A percentile compares a stretch with the other conserved stretches of the same genome.
These are phyloP conservation scores for Tricholoma flavovirens DNA, from an alignment of 768 basidiomycete genomes.

Conservation along the genomic window DNA sequence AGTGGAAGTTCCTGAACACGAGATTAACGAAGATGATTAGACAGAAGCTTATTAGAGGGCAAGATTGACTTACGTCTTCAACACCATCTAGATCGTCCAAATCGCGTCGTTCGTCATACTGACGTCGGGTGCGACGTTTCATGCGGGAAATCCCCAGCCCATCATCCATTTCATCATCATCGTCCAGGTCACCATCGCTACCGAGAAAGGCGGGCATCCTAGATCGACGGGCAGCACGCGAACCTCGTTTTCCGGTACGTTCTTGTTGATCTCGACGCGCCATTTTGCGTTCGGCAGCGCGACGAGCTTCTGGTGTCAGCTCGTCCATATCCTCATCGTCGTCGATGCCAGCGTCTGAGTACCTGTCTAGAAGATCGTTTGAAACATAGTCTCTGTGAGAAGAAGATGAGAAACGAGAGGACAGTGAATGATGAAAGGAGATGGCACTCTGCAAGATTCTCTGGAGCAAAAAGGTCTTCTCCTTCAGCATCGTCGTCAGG, in stretches of 20 bases:
- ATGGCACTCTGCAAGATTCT: conserved; percentile 63
- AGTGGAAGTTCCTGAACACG: conserved; percentile 76
- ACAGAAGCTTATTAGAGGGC: not conserved
- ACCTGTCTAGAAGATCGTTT: conserved; percentile 78
- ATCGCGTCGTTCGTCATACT: conserved; percentile 91
- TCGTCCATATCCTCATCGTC: conserved; percentile 71
- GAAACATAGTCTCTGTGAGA: conserved; percentile 72
- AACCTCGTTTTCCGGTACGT: conserved; percentile 58
- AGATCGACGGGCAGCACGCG: conserved; percentile 70
- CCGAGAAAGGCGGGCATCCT: conserved; percentile 86
- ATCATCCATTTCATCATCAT: conserved; percentile 65
- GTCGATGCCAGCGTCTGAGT: conserved; percentile 83
- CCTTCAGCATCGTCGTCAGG: conserved; percentile 67
- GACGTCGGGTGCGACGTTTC: conserved; percentile 77
- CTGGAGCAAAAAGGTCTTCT: conserved; percentile 82
- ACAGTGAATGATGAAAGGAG: conserved; percentile 1
- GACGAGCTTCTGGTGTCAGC: conserved; percentile 62
- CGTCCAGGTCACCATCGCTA: conserved; percentile 75
- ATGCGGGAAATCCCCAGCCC: conserved; percentile 65
- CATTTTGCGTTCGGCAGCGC: conserved; percentile 85
- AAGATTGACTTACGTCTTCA: conserved; percentile 62
- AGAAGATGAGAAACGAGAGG: conserved; percentile 8
- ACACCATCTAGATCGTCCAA: conserved; percentile 86
- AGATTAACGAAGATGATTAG: conserved; percentile 7
- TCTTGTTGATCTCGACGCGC: conserved; percentile 77